Evolutionary conservation across 352 stramenopile genomes (phyloP).

Genomic region (Phytophthora sansomeana): DNA sequence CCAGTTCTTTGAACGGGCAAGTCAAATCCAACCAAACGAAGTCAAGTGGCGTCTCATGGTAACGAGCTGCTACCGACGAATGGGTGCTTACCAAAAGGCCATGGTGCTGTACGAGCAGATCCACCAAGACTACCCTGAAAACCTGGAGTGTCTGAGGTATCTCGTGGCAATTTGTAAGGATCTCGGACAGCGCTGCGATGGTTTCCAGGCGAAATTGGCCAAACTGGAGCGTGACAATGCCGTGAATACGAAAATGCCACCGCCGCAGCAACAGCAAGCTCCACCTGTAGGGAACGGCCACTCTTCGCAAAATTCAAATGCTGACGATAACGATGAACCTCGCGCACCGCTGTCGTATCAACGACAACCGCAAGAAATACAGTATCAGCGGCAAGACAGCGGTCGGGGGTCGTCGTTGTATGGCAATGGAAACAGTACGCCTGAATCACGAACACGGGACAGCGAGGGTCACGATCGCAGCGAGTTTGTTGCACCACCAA

Average conservation of each 20-base stretch:
- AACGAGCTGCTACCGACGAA: conserved; percentile 95
- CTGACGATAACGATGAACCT: conserved; percentile 28
- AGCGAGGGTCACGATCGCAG: conserved; percentile 40
- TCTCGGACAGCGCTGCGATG: conserved; percentile 91
- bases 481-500: conserved; percentile 52
- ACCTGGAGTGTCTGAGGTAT: conserved; percentile 92
- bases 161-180: conserved; percentile 96
- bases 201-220: conserved; percentile 93
- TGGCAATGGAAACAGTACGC: conserved; percentile 34
- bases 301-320: conserved; percentile 22
- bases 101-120: conserved; percentile 96
- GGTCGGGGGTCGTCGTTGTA: conserved; percentile 18
- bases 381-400: conserved; percentile 39
- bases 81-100: conserved; percentile 93
- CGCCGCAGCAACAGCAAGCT: conserved; percentile 38
- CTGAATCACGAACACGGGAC: conserved; percentile 31
- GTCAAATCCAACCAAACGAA: conserved; percentile 95
- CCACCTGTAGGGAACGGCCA: conserved; percentile 34
- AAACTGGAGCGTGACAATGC: conserved; percentile 87
- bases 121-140: conserved; percentile 94
- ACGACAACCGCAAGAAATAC: conserved; percentile 32
- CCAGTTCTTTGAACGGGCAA: conserved; percentile 95
- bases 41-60: conserved; percentile 98
- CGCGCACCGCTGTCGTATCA: conserved; percentile 30
- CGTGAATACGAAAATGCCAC: conserved; percentile 47